Percentiles rank a stretch among this genome's conserved stretches.
These are phyloP conservation scores for Glaciozyma martinii DNA, from an alignment of 768 basidiomycete species.

Conservation along the genomic window DNA sequence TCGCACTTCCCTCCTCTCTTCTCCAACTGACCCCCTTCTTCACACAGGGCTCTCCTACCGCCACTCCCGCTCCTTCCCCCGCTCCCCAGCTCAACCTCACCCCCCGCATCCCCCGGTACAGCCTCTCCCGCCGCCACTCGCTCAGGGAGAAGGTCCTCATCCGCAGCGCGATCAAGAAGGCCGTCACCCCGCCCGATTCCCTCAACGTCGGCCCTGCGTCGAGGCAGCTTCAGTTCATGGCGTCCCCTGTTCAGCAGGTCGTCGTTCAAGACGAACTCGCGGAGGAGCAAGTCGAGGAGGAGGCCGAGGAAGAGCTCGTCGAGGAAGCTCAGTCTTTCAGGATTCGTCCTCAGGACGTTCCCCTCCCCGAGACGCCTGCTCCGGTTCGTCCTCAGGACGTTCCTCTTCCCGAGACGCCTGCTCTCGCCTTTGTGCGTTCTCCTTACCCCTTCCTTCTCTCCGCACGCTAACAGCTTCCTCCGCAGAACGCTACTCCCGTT, in stretches of 20 bases:
- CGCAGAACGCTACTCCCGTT: neutral
- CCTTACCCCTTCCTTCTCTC: neutral
- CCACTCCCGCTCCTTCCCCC: neutral
- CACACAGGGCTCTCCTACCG: neutral
- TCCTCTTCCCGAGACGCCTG: neutral
- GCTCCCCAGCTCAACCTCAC: neutral
- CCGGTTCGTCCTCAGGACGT: neutral
- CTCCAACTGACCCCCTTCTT: neutral
- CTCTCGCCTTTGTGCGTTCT: neutral
- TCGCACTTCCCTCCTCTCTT: neutral
- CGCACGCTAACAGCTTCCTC: neutral
- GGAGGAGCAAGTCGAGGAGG: neutral
- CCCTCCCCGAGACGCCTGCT: neutral
- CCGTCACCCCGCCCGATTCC: too few relatives aligned
- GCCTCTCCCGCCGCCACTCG: conserved; percentile 33
- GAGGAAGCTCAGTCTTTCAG: neutral
- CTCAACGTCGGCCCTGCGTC: too few relatives aligned
- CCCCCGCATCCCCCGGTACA: conserved; percentile 13
- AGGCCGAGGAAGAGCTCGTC: too few relatives aligned
- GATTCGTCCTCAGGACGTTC: neutral
- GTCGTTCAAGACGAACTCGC: neutral
- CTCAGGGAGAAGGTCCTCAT: conserved; percentile 15
- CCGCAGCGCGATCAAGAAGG: conserved; percentile 2
- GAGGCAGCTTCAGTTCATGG: too few relatives aligned
- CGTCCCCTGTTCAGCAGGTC: neutral